phyloP scores from a whole-genome alignment of 2,329 filamentous ascomycete genomes.

The Stemphylium lycopersici region DNA sequence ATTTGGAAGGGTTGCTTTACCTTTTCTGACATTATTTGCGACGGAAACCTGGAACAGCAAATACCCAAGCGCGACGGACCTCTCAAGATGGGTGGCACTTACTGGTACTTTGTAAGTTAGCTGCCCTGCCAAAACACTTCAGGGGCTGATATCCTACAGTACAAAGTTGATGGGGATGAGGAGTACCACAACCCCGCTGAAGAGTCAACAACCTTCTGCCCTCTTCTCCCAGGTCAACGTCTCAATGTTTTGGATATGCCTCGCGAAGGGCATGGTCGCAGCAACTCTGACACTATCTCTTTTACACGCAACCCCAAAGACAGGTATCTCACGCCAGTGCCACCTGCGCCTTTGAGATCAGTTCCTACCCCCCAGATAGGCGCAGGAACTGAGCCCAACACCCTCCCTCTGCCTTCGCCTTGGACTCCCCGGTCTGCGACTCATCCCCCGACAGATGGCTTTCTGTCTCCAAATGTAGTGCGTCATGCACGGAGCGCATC shows the following conservation, averaged over 20 bases:
- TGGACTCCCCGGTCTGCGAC: slow-evolving; percentile 39
- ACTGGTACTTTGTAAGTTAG: slow-evolving; percentile 88
- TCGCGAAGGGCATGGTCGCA: slow-evolving; percentile 66
- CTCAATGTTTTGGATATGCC: slow-evolving; percentile 87
- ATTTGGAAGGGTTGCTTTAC: slow-evolving; percentile 88
- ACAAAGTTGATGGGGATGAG: slow-evolving; percentile 79
- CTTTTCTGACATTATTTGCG: slow-evolving; percentile 84
- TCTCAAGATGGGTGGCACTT: slow-evolving; percentile 88
- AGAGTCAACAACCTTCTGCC: slow-evolving; percentile 79
- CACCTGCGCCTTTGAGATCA: slow-evolving; percentile 48
- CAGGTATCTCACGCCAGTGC: slow-evolving; percentile 74
- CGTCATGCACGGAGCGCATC: slow-evolving; percentile 41
- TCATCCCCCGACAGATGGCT: slow-evolving; percentile 29
- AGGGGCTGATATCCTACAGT: slow-evolving; percentile 59
- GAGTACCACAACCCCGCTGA: slow-evolving; percentile 77
- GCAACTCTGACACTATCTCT: slow-evolving; percentile 69
- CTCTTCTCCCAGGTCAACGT: slow-evolving; percentile 83
- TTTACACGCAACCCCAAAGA: slow-evolving; percentile 80
- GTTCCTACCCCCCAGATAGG: slow-evolving; percentile 26
- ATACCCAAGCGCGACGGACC: slow-evolving; percentile 72
- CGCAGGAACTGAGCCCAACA: slow-evolving; percentile 23
- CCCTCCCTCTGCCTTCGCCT: slow-evolving; percentile 26
- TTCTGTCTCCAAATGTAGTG: slow-evolving; percentile 30
- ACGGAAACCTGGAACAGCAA: slow-evolving; percentile 66
- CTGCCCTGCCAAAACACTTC: background rate